These are phyloP conservation scores for Phoenix roebelenii DNA, from an alignment of 176 grass and related monocot genomes.

Conservation along the genomic window DNA sequence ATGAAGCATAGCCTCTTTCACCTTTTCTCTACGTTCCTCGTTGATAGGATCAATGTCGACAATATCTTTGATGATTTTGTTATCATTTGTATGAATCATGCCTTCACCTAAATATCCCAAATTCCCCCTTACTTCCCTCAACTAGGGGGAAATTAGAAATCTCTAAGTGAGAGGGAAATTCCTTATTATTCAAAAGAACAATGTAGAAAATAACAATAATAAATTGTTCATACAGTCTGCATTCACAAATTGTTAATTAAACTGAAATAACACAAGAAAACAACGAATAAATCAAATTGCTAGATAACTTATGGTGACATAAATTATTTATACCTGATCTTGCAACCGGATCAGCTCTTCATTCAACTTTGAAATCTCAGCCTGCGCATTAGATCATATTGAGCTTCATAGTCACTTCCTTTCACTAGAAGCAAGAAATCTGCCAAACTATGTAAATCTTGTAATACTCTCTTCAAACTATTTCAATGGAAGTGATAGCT, in stretches of 20 bases:
- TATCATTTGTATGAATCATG: constrained; percentile 17
- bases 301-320: not conserved
- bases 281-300: not conserved
- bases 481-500: too few relatives aligned
- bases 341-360: constrained; percentile 58
- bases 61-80: constrained; percentile 22
- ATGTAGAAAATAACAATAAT: too few relatives aligned
- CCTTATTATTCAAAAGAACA: too few relatives aligned
- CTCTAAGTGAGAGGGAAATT: too few relatives aligned
- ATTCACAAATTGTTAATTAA: not conserved
- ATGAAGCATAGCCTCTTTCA: constrained; percentile 90
- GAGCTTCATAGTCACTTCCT: not conserved
- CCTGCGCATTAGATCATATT: constrained; percentile 37
- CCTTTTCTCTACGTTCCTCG: constrained; percentile 78
- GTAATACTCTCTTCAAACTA: too few relatives aligned
- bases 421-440: too few relatives aligned
- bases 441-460: too few relatives aligned
- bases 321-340: constrained; percentile 60
- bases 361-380: constrained; percentile 49
- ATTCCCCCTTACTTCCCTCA: constrained; percentile 57
- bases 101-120: constrained; percentile 11
- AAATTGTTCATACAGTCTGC: too few relatives aligned
- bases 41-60: constrained; percentile 65
- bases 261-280: not conserved
- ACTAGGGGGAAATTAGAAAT: constrained; percentile 22